Evolutionary conservation across 495 filamentous ascomycete genomes (phyloP), one percentile per base, ranked within the genome.

Genomic region (Hyaloscypha variabilis): DNA sequence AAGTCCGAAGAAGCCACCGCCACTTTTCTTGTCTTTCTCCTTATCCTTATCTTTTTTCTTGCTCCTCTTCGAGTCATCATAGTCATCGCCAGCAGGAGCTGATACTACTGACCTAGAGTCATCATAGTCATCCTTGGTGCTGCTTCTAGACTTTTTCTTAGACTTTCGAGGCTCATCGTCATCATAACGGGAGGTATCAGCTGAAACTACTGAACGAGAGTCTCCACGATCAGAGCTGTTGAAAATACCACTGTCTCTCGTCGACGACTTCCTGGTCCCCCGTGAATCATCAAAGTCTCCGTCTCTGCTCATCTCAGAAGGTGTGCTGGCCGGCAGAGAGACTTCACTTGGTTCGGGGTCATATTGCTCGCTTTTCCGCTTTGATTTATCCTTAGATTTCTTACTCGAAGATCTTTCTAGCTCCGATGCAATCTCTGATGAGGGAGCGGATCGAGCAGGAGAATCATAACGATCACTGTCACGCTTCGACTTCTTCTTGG

Each of bases 151-250:
- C 62, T 72, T 73, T 58, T 74, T 65, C 58, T 73, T 73, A 11
- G 62, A 66, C 31, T 58, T 69, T 8, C 64, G 63, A 53, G 62
- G 67, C 30, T 67, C 65, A 34, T 73, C 71, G 50, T 74, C 73
- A 39, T 75, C 75, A 59, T 72, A 71, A 56, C 72, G 70, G 54
- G 65, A 67, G 21, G 73, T 70, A 39, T 75, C 66, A 51, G 63
- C 78, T 2, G 80, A 78, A 8, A 80, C 74, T n/a, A 79, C 73
- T 51, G 80, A 82, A 58, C 75, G 76, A 30, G 77, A 71, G 31
- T 80, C 78, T 13, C 75, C 77, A 19, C 76, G 64, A 49, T 70
- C 67, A 51, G 62, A 58, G 54, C 77, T 74, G 24, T 70, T 70
- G 55, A 69, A 75, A 14, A 69, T 62, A 14, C 62, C 69, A 63